Percentiles rank a stretch among this genome's conserved stretches.
phyloP scores from a whole-genome alignment of 495 filamentous ascomycete genomes.

The Aspergillus panamensis region DNA sequence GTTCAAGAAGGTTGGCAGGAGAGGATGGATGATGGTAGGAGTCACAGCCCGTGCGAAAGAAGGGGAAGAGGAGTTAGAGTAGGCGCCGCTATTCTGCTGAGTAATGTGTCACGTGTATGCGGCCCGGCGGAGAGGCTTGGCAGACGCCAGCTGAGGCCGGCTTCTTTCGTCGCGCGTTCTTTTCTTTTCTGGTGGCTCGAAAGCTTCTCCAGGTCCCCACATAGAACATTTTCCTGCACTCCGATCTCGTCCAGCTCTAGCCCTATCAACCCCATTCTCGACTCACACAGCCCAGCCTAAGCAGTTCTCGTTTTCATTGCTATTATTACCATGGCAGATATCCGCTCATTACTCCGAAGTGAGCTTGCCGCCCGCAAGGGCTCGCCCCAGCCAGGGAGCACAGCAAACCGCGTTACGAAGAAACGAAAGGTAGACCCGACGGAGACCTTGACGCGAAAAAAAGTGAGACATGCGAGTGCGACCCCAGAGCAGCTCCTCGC shows the following conservation, averaged over 20 bases:
- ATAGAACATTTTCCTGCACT: slow-evolving; percentile 10
- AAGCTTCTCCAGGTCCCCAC: slow-evolving; percentile 27
- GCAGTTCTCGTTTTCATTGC: background rate
- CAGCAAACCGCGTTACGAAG: slow-evolving; percentile 45
- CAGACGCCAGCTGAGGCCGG: slow-evolving; percentile 11
- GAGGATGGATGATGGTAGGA: slow-evolving; percentile 18
- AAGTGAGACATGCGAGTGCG: slow-evolving; percentile 37
- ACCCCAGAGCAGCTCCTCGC: slow-evolving; percentile 27
- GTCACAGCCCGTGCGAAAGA: slow-evolving; percentile 13
- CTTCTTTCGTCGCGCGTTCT: slow-evolving; percentile 15
- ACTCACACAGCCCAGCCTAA: background rate
- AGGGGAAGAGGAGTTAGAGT: slow-evolving; percentile 18
- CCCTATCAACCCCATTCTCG: background rate
- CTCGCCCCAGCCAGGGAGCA: slow-evolving; percentile 40
- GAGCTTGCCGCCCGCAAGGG: slow-evolving; percentile 76
- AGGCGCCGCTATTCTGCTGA: slow-evolving; percentile 11
- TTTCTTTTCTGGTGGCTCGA: slow-evolving; percentile 18
- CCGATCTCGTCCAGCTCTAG: background rate
- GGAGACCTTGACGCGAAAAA: slow-evolving; percentile 47
- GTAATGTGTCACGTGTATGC: slow-evolving; percentile 24
- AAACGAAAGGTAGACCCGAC: slow-evolving; percentile 56
- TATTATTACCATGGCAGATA: slow-evolving; percentile 65
- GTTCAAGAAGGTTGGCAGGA: slow-evolving; percentile 7
- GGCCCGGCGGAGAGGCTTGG: slow-evolving; percentile 26
- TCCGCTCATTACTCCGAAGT: slow-evolving; percentile 74